Evolutionary conservation across 2,329 filamentous ascomycete genomes (phyloP).

Genomic region (Dactylella cylindrospora): DNA sequence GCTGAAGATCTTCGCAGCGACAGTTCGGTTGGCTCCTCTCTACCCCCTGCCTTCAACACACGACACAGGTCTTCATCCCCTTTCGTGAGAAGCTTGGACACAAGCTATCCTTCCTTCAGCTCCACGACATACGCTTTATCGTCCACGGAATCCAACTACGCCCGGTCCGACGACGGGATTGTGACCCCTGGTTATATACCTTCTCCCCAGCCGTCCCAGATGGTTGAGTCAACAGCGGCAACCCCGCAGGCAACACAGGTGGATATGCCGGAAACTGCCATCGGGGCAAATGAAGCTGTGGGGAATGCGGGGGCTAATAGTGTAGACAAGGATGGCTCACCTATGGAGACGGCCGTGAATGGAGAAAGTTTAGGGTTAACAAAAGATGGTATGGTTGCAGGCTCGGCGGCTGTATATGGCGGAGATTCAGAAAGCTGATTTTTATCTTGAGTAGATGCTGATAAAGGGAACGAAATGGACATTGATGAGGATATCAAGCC

Average conservation of each 20-base stretch:
- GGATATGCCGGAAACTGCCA: constrained; percentile 17
- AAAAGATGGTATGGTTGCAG: constrained; percentile 12
- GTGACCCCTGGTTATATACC: constrained; percentile 31
- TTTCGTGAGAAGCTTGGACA: constrained; percentile 23
- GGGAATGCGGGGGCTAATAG: constrained; percentile 1
- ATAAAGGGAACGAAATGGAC: constrained; percentile 27
- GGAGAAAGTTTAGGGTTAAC: constrained; percentile 6
- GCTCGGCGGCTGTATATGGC: too few species aligned
- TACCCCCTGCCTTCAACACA: background rate
- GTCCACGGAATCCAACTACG: constrained; percentile 24
- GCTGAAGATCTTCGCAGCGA: background rate
- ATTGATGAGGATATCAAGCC: constrained; percentile 14
- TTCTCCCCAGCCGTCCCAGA: constrained; percentile 41
- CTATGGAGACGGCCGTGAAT: background rate
- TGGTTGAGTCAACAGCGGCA: constrained; percentile 40
- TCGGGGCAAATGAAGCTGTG: background rate
- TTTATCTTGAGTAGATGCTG: background rate
- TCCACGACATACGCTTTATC: background rate
- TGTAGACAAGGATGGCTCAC: background rate
- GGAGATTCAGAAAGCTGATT: constrained; percentile 1
- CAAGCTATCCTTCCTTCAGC: constrained; percentile 10
- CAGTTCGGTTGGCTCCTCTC: background rate
- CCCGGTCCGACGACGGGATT: constrained; percentile 39
- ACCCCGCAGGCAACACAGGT: constrained; percentile 37
- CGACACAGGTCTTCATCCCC: constrained; percentile 28